Evolutionary conservation across 768 basidiomycete species (phyloP), one percentile per base, ranked within the genome.

Genomic region (Xerocomus potaroensis): DNA sequence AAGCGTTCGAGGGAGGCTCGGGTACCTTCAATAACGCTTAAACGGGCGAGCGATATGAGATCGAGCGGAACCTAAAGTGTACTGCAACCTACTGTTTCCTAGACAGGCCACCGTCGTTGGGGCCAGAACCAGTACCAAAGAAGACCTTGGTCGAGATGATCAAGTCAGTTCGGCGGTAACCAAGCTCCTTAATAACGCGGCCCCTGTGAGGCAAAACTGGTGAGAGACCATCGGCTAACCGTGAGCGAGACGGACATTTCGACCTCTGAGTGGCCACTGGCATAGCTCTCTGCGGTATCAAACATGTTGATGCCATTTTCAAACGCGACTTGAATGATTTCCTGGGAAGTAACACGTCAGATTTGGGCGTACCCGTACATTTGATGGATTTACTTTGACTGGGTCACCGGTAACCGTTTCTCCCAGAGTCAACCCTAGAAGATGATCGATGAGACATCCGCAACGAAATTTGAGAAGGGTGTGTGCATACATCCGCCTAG

Each of bases 71-170:
- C 5, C n/a, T 12, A 16, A 35, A 18, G 9, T 23, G 19, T 4
- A 3, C n/a, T 14, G 23, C 15, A 18, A 53, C 65, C 26, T 1
- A 59, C 66, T 66, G 63, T 47, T 62, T 63, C 42, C 61, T 62
- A 11, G 65, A 72, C 7, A 72, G 46, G 48, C 67, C 69, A 7
- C 51, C 60, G 40, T 69, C 69, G 39, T 74, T 75, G 9, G 73
- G 76, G 44, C 76, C 76, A 15, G 60, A 55, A 26, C 72, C 63
- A 23, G 74, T 73, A 27, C 80, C 80, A 52, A 79, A 80, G 68
- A 74, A 82, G 53, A 81, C 29, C 53, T 81, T 81, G 53, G 79
- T 81, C 24, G 76, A 71, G 53, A 82, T 66, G 57, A 82, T 60
- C 52, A 79, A 43, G 47, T 81, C 78, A 19, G 63, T 59, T 27